Evolutionary conservation across 164 flowering plant species (phyloP), one percentile per base, ranked within the genome.

Genomic region (Piper longum): DNA sequence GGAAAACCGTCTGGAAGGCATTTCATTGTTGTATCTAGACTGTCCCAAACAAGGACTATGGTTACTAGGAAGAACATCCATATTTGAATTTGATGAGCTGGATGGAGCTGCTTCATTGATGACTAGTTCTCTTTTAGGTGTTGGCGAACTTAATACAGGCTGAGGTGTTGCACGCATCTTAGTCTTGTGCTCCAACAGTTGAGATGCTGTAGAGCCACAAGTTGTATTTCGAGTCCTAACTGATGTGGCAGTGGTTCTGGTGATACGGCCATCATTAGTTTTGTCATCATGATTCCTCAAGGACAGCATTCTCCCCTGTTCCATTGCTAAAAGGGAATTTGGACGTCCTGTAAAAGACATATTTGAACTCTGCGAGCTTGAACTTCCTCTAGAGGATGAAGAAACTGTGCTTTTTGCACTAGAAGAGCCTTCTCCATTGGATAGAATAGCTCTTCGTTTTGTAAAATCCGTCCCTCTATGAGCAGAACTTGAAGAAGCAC

Each of bases 391-490:
- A 45, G 64, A 70, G 36, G 84, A 71, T 36, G 77, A 57, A 52
- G 78, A 78, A 61, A 36, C 66, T 16, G 65, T 63, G 57, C 74
- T 80, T 79, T 82, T 87, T 48, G 83, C 85, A 69, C 72, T 17
- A 59, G 84, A 60, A 54, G 84, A 79, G 67, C 90, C 79, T 72
- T 79, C 95, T 51, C 82, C 83, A 65, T 79, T 83, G 63, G 74
- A 55, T 62, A 65, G 74, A 55, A 63, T 48, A 19, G 43, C 63
- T 70, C 73, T 77, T 72, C 71, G 79, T 72, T 76, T 78, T 7
- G 71, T 56, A 18, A 56, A 51, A 54, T 69, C 76, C 17, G 75
- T 68, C 73, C 70, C 71, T 71, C 69, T 75, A 11, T 70, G 67
- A 61, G 60, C 71, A 56, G 82, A 70, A 60, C 82, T 81, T 60